phyloP scores from a whole-genome alignment of 208 protist genomes.

The Acanthamoeba lenticulata region DNA sequence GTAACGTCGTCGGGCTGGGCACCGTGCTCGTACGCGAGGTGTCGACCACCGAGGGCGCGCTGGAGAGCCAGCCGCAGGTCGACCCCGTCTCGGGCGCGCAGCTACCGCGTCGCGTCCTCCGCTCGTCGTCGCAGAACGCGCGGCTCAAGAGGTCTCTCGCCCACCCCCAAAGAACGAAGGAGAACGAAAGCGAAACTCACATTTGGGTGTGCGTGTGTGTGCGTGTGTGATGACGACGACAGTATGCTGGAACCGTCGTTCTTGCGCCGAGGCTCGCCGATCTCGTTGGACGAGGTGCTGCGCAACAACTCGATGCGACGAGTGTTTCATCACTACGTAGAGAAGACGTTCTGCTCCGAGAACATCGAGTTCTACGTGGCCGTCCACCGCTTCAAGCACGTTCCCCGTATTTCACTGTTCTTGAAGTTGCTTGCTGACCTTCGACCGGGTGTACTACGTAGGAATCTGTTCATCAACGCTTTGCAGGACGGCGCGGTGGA shows the following conservation, averaged over 20 bases:
- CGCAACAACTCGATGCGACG: not conserved
- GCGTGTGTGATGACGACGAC: not conserved
- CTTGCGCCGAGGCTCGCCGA: not conserved
- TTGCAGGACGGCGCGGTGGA: not conserved
- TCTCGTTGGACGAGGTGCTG: not conserved
- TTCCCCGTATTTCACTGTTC: not conserved
- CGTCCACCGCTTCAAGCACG: not conserved
- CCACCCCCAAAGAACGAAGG: not conserved
- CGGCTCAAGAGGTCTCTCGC: not conserved
- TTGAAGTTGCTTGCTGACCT: not conserved
- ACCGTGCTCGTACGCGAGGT: not conserved
- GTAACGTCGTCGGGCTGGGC: not conserved
- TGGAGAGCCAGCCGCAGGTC: too few species aligned
- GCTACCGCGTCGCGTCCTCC: not conserved
- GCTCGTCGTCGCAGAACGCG: not conserved
- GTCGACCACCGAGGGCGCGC: too few species aligned
- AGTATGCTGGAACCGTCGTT: not conserved
- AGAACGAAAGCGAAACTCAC: too few species aligned
- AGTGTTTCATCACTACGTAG: not conserved
- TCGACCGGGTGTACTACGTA: not conserved
- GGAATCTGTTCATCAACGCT: not conserved
- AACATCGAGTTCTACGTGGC: constrained; percentile 30
- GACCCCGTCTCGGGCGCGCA: not conserved
- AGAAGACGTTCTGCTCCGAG: not conserved
- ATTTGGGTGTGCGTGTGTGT: not conserved